These are phyloP conservation scores for Omphalea diandra DNA, from an alignment of 441 rosid species.

Conservation along the genomic window DNA sequence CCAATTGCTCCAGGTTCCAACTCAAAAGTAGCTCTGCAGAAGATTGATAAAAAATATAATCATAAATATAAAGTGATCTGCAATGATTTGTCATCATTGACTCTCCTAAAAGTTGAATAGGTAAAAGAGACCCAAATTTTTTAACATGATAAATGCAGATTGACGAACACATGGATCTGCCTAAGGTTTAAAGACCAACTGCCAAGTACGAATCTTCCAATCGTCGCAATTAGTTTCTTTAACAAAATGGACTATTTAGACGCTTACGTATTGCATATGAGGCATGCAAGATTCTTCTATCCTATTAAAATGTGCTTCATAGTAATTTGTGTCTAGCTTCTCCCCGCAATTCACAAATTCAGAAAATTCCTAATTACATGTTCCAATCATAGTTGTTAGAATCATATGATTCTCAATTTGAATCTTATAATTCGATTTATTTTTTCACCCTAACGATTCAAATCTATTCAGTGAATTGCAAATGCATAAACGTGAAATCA, in stretches of 20 bases:
- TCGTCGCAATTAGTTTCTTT: not conserved
- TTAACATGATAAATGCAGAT: slow-evolving; percentile 9
- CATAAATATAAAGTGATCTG: not conserved
- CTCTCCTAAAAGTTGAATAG: not conserved
- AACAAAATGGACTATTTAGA: not conserved
- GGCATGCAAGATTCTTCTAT: not conserved
- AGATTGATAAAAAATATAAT: not conserved
- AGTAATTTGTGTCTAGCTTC: not conserved
- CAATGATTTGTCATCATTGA: not conserved
- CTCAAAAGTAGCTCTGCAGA: slow-evolving; percentile 79
- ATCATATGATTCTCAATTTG: too few species aligned
- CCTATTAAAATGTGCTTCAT: slow-evolving; percentile 2
- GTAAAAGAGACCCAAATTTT: slow-evolving; percentile 1
- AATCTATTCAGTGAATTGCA: too few species aligned
- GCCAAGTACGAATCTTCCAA: not conserved
- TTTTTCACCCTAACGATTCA: too few species aligned
- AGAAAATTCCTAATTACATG: not conserved
- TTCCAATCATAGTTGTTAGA: too few species aligned
- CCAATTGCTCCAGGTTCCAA: slow-evolving; percentile 82
- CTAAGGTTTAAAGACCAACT: not conserved
- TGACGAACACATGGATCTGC: not conserved
- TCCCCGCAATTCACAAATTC: not conserved
- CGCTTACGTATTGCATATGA: not conserved
- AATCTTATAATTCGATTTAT: too few species aligned
- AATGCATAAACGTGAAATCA: too few species aligned